These are phyloP conservation scores for Tritrichomonas foetus DNA, from an alignment of 208 protist species.

Conservation along the genomic window DNA sequence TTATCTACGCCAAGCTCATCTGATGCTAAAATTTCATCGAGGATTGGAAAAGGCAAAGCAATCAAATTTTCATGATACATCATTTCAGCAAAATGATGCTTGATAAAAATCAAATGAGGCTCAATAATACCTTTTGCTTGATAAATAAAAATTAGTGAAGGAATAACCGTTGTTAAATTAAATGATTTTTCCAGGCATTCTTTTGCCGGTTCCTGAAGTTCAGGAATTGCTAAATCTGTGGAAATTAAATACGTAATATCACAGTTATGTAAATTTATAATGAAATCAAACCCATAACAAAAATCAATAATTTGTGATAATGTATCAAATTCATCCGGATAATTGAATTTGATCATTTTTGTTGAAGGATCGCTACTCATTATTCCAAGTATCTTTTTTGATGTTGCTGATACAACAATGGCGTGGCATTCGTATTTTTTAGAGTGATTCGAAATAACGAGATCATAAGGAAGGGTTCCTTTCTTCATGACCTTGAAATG, in stretches of 20 bases:
- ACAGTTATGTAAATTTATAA: not conserved
- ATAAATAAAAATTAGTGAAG: not conserved
- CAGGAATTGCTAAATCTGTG: not conserved
- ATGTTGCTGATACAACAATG: not conserved
- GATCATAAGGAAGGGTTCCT: not conserved
- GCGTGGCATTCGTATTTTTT: not conserved
- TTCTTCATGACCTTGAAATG: not conserved
- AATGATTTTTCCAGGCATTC: not conserved
- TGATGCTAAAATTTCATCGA: not conserved
- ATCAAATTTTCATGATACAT: not conserved
- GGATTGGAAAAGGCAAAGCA: not conserved
- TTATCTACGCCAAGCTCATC: not conserved
- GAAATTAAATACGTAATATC: conserved; percentile 2
- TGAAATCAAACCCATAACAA: conserved; percentile 16
- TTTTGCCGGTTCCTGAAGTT: not conserved
- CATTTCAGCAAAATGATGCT: not conserved
- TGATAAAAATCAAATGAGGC: not conserved
- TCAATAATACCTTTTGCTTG: not conserved
- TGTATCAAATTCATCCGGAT: not conserved
- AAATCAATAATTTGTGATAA: not conserved
- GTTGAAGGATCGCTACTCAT: not conserved
- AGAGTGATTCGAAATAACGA: not conserved
- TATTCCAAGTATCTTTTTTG: not conserved
- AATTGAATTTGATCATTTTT: not conserved
- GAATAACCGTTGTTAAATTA: not conserved